Evolutionary conservation across 225 moss, liverwort and hornwort species (phyloP).

Genomic region (Straminergon stramineum): DNA sequence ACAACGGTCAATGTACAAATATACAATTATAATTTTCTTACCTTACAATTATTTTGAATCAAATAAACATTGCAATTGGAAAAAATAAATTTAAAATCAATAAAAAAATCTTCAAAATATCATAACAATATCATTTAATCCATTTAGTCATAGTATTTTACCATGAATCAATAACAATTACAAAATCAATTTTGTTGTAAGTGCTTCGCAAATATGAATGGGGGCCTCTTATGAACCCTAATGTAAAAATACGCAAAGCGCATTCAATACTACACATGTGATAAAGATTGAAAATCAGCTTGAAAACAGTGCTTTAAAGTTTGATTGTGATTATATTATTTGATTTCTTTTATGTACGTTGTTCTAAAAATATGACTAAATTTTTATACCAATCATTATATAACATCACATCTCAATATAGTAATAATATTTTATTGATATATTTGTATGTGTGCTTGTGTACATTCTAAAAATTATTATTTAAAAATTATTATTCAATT

Average conservation of each 20-base stretch:
- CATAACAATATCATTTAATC: not conserved
- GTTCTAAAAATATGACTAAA: no score
- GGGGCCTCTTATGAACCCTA: constrained; percentile 63
- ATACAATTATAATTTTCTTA: no score
- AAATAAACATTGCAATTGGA: not conserved
- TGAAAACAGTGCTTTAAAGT: not conserved
- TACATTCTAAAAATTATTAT: not conserved
- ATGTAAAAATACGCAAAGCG: constrained; percentile 33
- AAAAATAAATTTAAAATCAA: not conserved
- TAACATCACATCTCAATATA: not conserved
- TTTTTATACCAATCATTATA: not conserved
- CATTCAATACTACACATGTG: constrained; percentile 36
- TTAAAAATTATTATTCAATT: not conserved
- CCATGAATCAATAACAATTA: constrained; percentile 87
- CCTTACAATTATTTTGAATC: not conserved
- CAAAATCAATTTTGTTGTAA: constrained; percentile 69
- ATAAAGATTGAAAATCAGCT: not conserved
- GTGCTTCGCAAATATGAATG: constrained; percentile 40
- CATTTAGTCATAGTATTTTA: not conserved
- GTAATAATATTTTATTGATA: no score
- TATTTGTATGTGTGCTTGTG: not conserved
- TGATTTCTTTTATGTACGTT: no score
- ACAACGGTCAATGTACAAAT: not conserved
- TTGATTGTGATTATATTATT: not conserved
- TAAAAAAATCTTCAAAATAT: no score